Evolutionary conservation across 2,329 filamentous ascomycete genomes (phyloP).

Genomic region (Talaromyces sp.): DNA sequence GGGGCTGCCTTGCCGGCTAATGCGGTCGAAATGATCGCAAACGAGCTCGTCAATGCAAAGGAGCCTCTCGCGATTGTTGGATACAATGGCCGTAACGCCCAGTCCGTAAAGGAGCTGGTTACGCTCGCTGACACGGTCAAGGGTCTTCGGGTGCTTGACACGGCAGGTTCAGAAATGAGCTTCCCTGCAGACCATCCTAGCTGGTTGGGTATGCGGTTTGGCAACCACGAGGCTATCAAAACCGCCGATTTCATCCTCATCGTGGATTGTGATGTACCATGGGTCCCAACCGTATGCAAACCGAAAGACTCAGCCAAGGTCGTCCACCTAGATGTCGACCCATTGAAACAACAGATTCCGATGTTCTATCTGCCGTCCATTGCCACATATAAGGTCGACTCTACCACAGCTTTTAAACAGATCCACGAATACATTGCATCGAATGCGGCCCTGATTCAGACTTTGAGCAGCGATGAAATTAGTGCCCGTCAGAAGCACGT

Average conservation of each 20-base stretch:
- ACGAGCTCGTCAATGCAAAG: constrained; percentile 43
- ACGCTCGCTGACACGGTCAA: constrained; percentile 44
- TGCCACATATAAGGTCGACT: constrained; percentile 63
- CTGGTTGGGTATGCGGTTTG: constrained; percentile 68
- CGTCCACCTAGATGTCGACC: constrained; percentile 63
- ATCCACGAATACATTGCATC: constrained; percentile 58
- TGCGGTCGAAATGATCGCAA: constrained; percentile 41
- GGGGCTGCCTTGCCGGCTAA: constrained; percentile 57
- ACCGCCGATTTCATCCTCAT: constrained; percentile 81
- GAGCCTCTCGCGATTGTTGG: constrained; percentile 48
- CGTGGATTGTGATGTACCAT: constrained; percentile 85
- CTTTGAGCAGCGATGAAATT: constrained; percentile 39
- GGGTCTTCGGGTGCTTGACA: constrained; percentile 49
- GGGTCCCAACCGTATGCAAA: constrained; percentile 74
- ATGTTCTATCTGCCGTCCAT: constrained; percentile 66
- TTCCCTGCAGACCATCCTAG: constrained; percentile 46
- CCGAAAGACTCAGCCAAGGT: constrained; percentile 55
- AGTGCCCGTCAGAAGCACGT: constrained; percentile 51
- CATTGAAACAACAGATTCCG: constrained; percentile 68
- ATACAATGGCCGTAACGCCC: constrained; percentile 45
- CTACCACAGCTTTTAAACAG: constrained; percentile 62
- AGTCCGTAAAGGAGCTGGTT: constrained; percentile 42
- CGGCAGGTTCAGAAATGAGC: constrained; percentile 50
- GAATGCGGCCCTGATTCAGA: constrained; percentile 40
- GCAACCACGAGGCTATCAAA: constrained; percentile 66